Evolutionary conservation across 164 flowering plant genomes (phyloP).

Genomic region (Berberis thunbergii): DNA sequence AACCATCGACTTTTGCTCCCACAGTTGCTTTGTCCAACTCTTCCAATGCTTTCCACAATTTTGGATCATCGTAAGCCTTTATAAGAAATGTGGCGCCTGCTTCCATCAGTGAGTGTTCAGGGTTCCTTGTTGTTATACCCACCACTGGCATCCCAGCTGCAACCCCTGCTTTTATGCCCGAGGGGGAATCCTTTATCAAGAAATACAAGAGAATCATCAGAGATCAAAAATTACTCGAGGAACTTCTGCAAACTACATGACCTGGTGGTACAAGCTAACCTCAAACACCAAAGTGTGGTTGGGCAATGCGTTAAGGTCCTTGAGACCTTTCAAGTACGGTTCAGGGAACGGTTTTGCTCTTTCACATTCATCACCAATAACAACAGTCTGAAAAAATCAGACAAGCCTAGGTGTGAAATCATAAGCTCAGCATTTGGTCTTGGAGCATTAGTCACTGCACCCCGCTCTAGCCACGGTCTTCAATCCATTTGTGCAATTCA

Average conservation of each 20-base stretch:
- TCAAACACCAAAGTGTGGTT: constrained; percentile 73
- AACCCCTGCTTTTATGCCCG: constrained; percentile 92
- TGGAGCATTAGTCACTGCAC: constrained; percentile 96
- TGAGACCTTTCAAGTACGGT: constrained; percentile 78
- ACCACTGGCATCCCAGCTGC: constrained; percentile 91
- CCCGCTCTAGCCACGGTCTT: constrained; percentile 77
- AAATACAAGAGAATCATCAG: constrained; percentile 8
- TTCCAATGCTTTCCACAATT: constrained; percentile 73
- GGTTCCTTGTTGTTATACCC: constrained; percentile 74
- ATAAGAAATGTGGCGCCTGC: constrained; percentile 75
- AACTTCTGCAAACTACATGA: neutral
- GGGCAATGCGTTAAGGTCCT: constrained; percentile 57
- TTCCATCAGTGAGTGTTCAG: constrained; percentile 48
- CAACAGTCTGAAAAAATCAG: constrained; percentile 56
- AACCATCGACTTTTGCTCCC: neutral
- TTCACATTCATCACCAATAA: constrained; percentile 69
- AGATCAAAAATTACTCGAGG: neutral
- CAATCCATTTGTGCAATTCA: constrained; percentile 71
- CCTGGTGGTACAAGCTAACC: constrained; percentile 27
- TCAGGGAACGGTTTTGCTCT: constrained; percentile 90
- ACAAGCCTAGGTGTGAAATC: constrained; percentile 57
- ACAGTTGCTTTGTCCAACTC: constrained; percentile 38
- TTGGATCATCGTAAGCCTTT: constrained; percentile 68
- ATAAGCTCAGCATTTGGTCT: constrained; percentile 74
- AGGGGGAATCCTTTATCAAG: constrained; percentile 62